Percentiles rank a stretch among this genome's conserved stretches.
These are phyloP conservation scores for Collybia nuda DNA, from an alignment of 768 basidiomycete species.

Conservation along the genomic window DNA sequence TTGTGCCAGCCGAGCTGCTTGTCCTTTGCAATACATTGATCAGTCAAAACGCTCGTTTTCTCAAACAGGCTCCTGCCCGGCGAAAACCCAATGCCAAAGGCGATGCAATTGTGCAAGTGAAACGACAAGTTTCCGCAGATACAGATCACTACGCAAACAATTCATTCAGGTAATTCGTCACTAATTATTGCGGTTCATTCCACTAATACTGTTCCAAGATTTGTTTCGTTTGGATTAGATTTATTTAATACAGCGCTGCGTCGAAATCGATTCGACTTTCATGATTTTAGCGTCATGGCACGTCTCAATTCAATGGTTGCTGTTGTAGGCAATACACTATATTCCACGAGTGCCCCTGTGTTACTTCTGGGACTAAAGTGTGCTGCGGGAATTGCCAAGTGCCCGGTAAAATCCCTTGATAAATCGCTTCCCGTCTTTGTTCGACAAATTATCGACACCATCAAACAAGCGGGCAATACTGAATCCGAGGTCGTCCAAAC, in stretches of 20 bases:
- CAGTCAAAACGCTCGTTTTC: constrained; percentile 86
- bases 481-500: constrained; percentile 90
- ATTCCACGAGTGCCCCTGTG: constrained; percentile 77
- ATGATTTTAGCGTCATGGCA: constrained; percentile 68
- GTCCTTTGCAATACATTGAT: constrained; percentile 87
- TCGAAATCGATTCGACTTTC: constrained; percentile 84
- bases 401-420: constrained; percentile 74
- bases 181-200: not conserved
- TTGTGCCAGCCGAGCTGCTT: constrained; percentile 70
- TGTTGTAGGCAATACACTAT: constrained; percentile 89
- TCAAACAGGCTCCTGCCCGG: constrained; percentile 55
- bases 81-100: constrained; percentile 39
- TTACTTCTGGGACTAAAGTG: constrained; percentile 76
- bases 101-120: constrained; percentile 75
- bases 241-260: constrained; percentile 86
- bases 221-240: constrained; percentile 90
- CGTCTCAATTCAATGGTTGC: constrained; percentile 86
- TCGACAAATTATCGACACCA: constrained; percentile 78
- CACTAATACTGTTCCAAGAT: constrained; percentile 42
- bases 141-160: constrained; percentile 80
- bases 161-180: constrained; percentile 67
- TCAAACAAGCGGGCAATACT: constrained; percentile 80
- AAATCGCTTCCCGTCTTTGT: constrained; percentile 82
- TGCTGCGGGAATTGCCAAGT: constrained; percentile 77
- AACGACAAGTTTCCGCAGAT: constrained; percentile 56